A percentile compares a stretch with the other conserved stretches of the same genome.
phyloP scores from a whole-genome alignment of 108 stramenopile genomes.

The Pseudonitzschia multistriata region DNA sequence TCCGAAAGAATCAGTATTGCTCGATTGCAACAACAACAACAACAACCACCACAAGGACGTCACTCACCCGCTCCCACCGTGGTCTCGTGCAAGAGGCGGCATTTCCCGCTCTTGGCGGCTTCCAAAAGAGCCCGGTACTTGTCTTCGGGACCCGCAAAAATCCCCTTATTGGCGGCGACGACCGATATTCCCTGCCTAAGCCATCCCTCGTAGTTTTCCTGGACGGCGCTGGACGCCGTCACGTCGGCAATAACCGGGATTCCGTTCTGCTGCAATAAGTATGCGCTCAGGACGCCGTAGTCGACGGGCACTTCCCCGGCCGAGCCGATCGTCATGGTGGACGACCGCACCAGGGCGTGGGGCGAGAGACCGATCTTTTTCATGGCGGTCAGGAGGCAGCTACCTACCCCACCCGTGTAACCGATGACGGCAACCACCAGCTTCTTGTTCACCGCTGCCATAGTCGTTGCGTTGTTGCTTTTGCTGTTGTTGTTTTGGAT shows the following conservation, averaged over 20 bases:
- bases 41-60: neutral
- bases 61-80: constrained; percentile 43
- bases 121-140: constrained; percentile 33
- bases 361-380: constrained; percentile 37
- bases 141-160: constrained; percentile 40
- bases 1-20: no score
- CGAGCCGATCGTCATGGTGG: constrained; percentile 37
- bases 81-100: constrained; percentile 43
- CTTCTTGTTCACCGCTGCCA: constrained; percentile 22
- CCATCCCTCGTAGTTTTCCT: constrained; percentile 35
- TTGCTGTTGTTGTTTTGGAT: no score
- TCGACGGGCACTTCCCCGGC: constrained; percentile 34
- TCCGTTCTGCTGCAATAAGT: constrained; percentile 25
- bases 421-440: constrained; percentile 43
- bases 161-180: constrained; percentile 47
- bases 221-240: constrained; percentile 31
- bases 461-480: neutral
- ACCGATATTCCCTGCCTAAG: constrained; percentile 34
- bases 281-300: constrained; percentile 23
- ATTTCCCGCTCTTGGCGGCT: constrained; percentile 3
- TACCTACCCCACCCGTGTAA: constrained; percentile 49
- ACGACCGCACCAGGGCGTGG: constrained; percentile 42
- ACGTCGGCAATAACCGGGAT: constrained; percentile 50
- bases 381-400: constrained; percentile 45
- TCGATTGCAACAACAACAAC: neutral